Base-by-base conservation (phyloP, 2,329 filamentous ascomycete genomes). In the Neopestalotiopsis rosae region DNA sequence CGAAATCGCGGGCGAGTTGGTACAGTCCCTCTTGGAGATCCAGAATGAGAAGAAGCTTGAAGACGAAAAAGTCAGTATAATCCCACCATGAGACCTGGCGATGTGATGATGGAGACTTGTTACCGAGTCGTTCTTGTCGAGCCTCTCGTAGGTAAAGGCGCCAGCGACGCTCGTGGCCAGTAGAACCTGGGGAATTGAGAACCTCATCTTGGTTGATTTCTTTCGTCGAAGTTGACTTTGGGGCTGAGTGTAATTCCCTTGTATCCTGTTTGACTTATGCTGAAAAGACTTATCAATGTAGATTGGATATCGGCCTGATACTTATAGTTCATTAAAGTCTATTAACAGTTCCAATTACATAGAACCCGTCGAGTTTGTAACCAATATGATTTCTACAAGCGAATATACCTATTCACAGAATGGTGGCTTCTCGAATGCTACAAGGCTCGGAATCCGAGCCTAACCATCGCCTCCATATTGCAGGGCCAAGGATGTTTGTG, bases 1-100 rank as follows among this genome's bases (percentile, higher is more conserved):
- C 86, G 75, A 87, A 93, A 80, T 95, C 92, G 52, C 90, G 87
- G 49, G 90, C 90, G 5, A 88, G 73, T 59, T 81, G 80, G 76
- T 85, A 89, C 57, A 91, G 84, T 32, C 89, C 89, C 70, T 88
- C 84, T 76, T 90, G 88, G 68, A 89, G 80, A 73, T 90, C 89
- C 56, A 90, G 82, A 62, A 90, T 85, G 30, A 91, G 77, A 63
- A 91, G 85, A 45, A 86, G 77, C 84, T 87, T 68, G 10, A 1
- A 9, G 59, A 70, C 75, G 45, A 61, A 79, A 72, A 74, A 78
- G 80, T n/a, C 3, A n/a, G 12, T 24, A 28, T 65, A 12, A 13
- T 17, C 17, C 2, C 62, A 57, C 20, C 1, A 20, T 52, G 1
- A 52, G 17, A 5, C 45, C n/a, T 52, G 45, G 17, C 34, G 5